Percentiles rank a stretch among this genome's conserved stretches.
Conservation (phyloP, 345 rosid species). For the Combretum micranthum region DNA sequence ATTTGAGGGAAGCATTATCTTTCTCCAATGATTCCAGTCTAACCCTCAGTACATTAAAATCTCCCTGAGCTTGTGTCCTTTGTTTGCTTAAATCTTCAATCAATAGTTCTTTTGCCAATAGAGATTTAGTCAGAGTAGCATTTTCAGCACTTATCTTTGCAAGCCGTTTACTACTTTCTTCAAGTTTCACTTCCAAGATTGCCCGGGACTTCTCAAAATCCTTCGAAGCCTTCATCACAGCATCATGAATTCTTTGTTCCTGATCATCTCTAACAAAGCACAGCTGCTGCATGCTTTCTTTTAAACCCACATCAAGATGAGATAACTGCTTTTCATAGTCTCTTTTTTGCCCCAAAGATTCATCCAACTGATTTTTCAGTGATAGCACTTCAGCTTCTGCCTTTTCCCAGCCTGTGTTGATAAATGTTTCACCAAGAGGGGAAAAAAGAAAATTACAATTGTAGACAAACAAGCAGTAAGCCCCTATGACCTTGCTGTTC, state of each 20-base stretch:
- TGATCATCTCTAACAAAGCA: constrained; percentile 74
- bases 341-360: constrained; percentile 45
- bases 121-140: constrained; percentile 46
- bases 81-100: constrained; percentile 57
- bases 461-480: too few species aligned
- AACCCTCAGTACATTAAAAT: constrained; percentile 41
- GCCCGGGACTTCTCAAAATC: constrained; percentile 43
- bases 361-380: constrained; percentile 50
- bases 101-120: constrained; percentile 46
- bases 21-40: constrained; percentile 66
- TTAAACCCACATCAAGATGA: constrained; percentile 63
- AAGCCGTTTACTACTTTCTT: constrained; percentile 41
- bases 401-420: constrained; percentile 51
- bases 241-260: constrained; percentile 71
- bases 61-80: constrained; percentile 43
- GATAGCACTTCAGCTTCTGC: constrained; percentile 47
- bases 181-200: constrained; percentile 43
- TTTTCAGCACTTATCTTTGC: constrained; percentile 52
- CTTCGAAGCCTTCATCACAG: constrained; percentile 52
- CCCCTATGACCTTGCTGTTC: background rate
- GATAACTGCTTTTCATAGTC: constrained; percentile 42
- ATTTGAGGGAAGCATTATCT: constrained; percentile 62
- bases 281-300: constrained; percentile 82
- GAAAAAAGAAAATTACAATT: background rate
- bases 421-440: background rate